phyloP scores from a whole-genome alignment of 352 stramenopile genomes.

The Globisporangium yorkense region DNA sequence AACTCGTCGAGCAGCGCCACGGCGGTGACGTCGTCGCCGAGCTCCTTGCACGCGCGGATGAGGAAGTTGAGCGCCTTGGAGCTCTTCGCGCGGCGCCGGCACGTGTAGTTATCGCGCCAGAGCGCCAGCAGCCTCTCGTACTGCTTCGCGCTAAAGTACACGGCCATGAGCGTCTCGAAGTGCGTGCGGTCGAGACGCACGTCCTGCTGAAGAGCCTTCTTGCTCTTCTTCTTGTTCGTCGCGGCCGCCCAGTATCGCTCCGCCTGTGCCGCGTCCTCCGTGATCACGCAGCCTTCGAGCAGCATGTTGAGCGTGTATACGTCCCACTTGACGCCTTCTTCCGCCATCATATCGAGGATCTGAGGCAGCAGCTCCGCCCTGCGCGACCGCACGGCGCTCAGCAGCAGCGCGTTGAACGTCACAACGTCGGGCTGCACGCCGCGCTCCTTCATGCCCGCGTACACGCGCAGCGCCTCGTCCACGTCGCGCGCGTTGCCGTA shows the following conservation, averaged over 20 bases:
- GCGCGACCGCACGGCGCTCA: constrained; percentile 50
- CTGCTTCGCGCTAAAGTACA: constrained; percentile 57
- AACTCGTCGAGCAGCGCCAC: constrained; percentile 58
- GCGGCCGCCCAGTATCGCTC: constrained; percentile 54
- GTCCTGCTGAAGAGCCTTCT: constrained; percentile 14
- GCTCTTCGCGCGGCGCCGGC: constrained; percentile 58
- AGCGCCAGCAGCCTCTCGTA: constrained; percentile 43
- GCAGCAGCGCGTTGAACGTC: constrained; percentile 68
- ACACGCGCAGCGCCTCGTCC: constrained; percentile 58
- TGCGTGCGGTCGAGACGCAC: constrained; percentile 57
- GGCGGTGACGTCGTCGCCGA: constrained; percentile 35
- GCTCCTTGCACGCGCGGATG: constrained; percentile 48
- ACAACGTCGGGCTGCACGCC: constrained; percentile 42
- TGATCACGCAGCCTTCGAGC: constrained; percentile 49
- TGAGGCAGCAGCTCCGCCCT: constrained; percentile 38
- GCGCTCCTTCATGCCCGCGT: constrained; percentile 29
- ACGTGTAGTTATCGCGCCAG: constrained; percentile 52
- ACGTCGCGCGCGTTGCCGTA: constrained; percentile 60
- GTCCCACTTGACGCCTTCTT: constrained; percentile 51
- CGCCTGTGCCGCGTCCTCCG: constrained; percentile 34
- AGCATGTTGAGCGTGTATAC: constrained; percentile 75
- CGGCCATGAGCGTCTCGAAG: constrained; percentile 68
- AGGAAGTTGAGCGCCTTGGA: constrained; percentile 81
- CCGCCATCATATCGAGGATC: constrained; percentile 46
- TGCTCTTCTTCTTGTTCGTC: constrained; percentile 13